Base-by-base conservation (phyloP, 805 yeast species). In the Ogataea wickerhamii region DNA sequence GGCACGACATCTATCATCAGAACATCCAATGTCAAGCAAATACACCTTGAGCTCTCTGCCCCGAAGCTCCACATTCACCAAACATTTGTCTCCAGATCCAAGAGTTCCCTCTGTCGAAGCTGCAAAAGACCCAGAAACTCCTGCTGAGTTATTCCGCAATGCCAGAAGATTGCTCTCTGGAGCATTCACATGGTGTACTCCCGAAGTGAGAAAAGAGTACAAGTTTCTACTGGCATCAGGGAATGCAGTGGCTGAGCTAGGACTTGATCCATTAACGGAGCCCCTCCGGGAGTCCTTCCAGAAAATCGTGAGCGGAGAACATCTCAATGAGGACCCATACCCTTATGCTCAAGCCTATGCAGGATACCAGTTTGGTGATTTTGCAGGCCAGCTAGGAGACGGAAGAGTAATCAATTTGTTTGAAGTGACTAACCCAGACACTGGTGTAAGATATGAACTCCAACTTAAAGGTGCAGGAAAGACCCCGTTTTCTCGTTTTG, bases 311-410 rank as follows among this genome's bases (percentile, higher is more conserved):
- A 69, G 80, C 40, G 97, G 97, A 1, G 48, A 59, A 29, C 66
- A 75, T 27, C 51, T 61, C n/a, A 47, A 73, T 2, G 51, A 61
- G 25, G 49, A 49, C 18, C 62, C 63, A 1, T 77, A 76, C 48
- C 98, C 98, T 0, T 91, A 84, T 61, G 77, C 96, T 10, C 89
- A 84, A 59, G 86, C 91, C 0, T 91, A 91, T 60, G 96, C 98
- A 2, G 98, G 98, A 1, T 87, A 82, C 71, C 98, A 91, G 56
- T 91, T 93, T 67, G 98, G 98, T 3, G 78, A 76, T 47, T 91
- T 91, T 76, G 97, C 97, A 0, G 98, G 98, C 2, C 98, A 93
- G 60, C 66, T 91, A 44, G 98, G 98, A 5, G 98, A 91, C 59
- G 98, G 98, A 1, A 67, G 98, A 43, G 96, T 87, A 2, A 74